phyloP scores from a whole-genome alignment of 257 asterid species.

The Prunella vulgaris region DNA sequence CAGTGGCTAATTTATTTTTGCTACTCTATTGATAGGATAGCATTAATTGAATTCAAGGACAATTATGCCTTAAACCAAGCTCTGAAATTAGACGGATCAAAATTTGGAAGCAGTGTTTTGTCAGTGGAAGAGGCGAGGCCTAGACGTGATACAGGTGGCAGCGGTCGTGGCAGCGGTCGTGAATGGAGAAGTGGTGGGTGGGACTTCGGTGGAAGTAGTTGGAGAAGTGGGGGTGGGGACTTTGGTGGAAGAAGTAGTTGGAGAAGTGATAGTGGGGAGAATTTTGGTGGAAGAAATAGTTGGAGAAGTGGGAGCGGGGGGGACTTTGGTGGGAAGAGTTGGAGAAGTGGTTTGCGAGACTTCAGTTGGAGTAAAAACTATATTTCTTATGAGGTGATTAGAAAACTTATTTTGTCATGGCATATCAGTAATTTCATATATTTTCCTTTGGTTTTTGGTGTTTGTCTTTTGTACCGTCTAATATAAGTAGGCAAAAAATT shows the following conservation, averaged over 20 bases:
- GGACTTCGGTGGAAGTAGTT: not conserved
- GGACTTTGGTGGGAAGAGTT: not conserved
- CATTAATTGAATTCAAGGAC: slow-evolving; percentile 56
- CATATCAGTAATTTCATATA: not conserved
- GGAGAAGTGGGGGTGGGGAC: not conserved
- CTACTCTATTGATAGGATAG: slow-evolving; percentile 44
- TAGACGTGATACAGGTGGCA: not conserved
- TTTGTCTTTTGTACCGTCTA: not conserved
- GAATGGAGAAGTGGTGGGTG: slow-evolving; percentile 3
- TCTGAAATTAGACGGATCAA: slow-evolving; percentile 48
- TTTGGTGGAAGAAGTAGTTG: not conserved
- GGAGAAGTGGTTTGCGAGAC: not conserved
- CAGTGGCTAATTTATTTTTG: not conserved
- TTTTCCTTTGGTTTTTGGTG: not conserved
- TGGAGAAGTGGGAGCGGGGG: not conserved
- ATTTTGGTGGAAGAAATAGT: not conserved
- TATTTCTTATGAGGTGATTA: not conserved
- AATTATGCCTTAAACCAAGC: slow-evolving; percentile 47
- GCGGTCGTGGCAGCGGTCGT: slow-evolving; percentile 12
- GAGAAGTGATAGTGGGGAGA: not conserved
- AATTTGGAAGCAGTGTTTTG: slow-evolving; percentile 28
- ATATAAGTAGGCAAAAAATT: too few species aligned
- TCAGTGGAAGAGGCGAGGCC: not conserved
- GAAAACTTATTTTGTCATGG: not conserved
- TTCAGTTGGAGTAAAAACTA: not conserved